Evolutionary conservation across 257 asterid species (phyloP).

Genomic region (Capsicum chinense): DNA sequence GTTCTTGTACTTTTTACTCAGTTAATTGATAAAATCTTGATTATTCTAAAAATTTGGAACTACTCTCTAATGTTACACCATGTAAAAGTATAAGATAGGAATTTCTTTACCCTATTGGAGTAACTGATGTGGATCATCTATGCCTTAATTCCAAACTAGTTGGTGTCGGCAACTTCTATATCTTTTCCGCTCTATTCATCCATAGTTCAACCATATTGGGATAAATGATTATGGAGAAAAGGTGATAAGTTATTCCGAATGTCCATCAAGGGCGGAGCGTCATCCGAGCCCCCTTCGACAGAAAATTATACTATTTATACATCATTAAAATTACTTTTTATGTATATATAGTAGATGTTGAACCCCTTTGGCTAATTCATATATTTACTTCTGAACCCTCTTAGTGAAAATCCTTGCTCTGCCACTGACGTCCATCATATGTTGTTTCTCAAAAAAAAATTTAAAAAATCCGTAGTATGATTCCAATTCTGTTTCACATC

Average conservation of each 20-base stretch:
- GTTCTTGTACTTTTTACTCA: constrained; percentile 5
- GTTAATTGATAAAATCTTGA: too few relatives aligned
- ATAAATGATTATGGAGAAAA: constrained; percentile 17
- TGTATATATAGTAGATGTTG: too few relatives aligned
- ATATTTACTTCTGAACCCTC: too few relatives aligned
- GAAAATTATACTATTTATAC: too few relatives aligned
- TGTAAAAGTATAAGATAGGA: too few relatives aligned
- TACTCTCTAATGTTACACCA: neutral
- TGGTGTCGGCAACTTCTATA: neutral
- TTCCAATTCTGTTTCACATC: constrained; percentile 13
- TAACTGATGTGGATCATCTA: constrained; percentile 7
- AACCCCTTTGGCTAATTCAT: too few relatives aligned
- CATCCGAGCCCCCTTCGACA: too few relatives aligned
- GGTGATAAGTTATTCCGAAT: constrained; percentile 1
- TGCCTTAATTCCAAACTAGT: neutral
- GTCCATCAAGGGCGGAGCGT: neutral
- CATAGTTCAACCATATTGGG: neutral
- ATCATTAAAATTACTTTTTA: too few relatives aligned
- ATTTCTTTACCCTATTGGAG: neutral
- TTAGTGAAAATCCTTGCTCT: too few relatives aligned
- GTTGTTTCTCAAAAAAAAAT: neutral
- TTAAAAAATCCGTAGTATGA: neutral
- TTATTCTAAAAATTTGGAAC: neutral
- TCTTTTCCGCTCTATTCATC: neutral
- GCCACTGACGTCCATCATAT: neutral